phyloP scores from a whole-genome alignment of 2,329 filamentous ascomycete genomes.

The Sclerotinia subarctica region DNA sequence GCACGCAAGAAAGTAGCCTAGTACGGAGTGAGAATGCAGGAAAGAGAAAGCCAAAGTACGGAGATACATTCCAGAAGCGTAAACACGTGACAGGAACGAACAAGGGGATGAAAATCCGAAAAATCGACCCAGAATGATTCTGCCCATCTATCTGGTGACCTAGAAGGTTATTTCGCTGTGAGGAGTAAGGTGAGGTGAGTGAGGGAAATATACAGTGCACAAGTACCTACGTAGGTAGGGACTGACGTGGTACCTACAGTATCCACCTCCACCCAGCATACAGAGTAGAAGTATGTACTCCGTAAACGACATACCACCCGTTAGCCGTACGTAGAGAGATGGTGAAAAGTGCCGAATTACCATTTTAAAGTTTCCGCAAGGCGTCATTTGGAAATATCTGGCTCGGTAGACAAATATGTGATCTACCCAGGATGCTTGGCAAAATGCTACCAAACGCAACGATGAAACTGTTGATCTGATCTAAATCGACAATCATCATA shows the following conservation, averaged over 20 bases:
- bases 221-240: not conserved
- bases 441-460: not conserved
- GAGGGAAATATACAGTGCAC: not conserved
- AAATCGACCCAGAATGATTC: not conserved
- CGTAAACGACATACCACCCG: no score
- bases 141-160: not conserved
- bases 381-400: constrained; percentile 1
- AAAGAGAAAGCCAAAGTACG: not conserved
- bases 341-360: not conserved
- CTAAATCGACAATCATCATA: not conserved
- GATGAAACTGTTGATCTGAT: constrained; percentile 14
- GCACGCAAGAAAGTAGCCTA: not conserved
- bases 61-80: not conserved
- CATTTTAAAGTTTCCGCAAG: not conserved
- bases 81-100: not conserved
- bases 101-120: no score
- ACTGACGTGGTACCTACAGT: constrained; percentile 13
- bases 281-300: no score
- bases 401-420: constrained; percentile 2
- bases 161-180: not conserved
- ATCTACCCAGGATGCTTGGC: not conserved
- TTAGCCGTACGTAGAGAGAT: not conserved
- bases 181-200: not conserved
- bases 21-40: not conserved
- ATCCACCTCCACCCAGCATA: not conserved